Base-by-base conservation (phyloP, 1,284 basidiomycete species). In the Malassezia furfur region DNA sequence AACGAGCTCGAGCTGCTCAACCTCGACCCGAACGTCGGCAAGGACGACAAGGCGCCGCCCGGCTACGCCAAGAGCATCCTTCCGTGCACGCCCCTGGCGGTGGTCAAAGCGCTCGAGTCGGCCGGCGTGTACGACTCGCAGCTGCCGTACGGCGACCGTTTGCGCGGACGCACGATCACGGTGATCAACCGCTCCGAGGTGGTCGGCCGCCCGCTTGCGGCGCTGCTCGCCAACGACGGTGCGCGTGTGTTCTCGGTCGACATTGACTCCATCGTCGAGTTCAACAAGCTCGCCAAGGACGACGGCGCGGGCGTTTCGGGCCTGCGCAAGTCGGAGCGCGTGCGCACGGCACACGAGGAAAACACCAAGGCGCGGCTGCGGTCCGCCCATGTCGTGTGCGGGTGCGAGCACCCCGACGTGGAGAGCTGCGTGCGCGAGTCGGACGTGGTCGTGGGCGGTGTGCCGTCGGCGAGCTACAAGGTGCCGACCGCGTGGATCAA, bases 141-240 rank as follows among this genome's bases (percentile, higher is more conserved):
- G 54, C 80, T 96, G 25, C 84, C 86, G 1, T 96, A 96, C 75
- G 93, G 93, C 19, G 91, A 96, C 76, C 83, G 91, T 25, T 89
- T 91, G 4, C 89, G 91, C 68, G 93, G 93, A 14, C 88, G 85
- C 75, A 93, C 85, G 1, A 80, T 98, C 63, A 91, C 91, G 4
- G 86, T 98, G 35, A 87, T 98, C 71, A 98, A 98, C 77, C 90
- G 90, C 60, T 94, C 89, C 38, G 93, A 96, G 76, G 93, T 96
- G 19, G 93, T 96, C 19, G 93, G 93, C 22, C 81, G 93, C 51
- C 93, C 93, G 2, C 80, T 96, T 9, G 93, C 91, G 0, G 93
- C 91, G 4, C 79, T 96, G 48, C 81, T 96, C 40, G 84, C 91
- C 12, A 96, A 96, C 74, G 93, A 96, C 71, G 93, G 93, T 36